These are phyloP conservation scores for Paramecium primaurelia DNA, from an alignment of 73 alveolate genomes.

Conservation along the genomic window DNA sequence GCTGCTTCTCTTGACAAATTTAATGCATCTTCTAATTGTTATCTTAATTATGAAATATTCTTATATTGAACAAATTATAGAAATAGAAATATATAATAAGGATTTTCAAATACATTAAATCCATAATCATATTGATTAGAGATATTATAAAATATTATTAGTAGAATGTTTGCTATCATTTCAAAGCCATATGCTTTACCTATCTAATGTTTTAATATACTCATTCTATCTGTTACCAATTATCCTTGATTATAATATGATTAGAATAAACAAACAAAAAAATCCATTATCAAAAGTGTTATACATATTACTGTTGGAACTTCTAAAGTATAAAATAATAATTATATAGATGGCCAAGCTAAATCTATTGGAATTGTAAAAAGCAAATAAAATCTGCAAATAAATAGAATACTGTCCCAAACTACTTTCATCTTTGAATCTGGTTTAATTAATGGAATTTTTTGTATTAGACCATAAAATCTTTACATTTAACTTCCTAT, in stretches of 20 bases:
- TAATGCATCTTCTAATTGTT: background rate
- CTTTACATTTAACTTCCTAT: background rate
- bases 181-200: conserved; percentile 22
- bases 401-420: background rate
- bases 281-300: background rate
- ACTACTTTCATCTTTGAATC: background rate
- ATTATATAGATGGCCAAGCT: conserved; percentile 4
- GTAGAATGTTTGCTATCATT: background rate
- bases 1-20: conserved; percentile 11
- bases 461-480: background rate
- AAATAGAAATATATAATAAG: background rate
- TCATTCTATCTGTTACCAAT: background rate
- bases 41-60: background rate
- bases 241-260: conserved; percentile 19
- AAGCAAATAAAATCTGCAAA: background rate
- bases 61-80: background rate
- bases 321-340: background rate
- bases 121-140: background rate
- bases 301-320: conserved; percentile 6
- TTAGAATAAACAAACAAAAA: background rate
- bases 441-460: background rate
- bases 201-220: background rate
- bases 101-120: background rate
- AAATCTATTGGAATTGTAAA: conserved; percentile 8
- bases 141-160: background rate